Conservation (phyloP, 1,284 basidiomycete species). For the Irpex sp. region DNA sequence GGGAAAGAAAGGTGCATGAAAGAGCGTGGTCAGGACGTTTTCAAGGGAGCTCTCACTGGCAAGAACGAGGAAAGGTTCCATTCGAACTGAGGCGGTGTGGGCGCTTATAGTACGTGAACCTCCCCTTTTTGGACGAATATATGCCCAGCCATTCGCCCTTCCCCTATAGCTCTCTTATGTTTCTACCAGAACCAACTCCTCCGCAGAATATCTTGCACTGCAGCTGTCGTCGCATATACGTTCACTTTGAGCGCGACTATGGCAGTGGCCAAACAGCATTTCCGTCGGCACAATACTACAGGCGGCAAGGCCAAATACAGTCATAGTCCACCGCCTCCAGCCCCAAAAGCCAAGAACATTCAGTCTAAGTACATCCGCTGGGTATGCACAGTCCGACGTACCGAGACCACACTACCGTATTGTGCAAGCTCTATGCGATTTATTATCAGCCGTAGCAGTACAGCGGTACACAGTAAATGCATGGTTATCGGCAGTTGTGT, state of each 20-base stretch:
- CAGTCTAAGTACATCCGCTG: background rate
- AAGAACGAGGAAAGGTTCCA: background rate
- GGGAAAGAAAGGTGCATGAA: background rate
- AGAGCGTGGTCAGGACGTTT: background rate
- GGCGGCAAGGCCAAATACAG: too few species aligned
- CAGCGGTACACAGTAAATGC: too few species aligned
- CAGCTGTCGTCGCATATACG: background rate
- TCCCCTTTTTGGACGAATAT: background rate
- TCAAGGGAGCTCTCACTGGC: too few species aligned
- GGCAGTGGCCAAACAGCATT: background rate
- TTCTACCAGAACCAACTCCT: too few species aligned
- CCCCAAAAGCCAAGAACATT: background rate
- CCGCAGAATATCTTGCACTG: background rate
- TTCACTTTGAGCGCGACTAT: background rate
- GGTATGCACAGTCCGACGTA: background rate
- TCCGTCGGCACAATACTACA: background rate
- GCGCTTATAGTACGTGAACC: background rate
- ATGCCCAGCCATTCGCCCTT: too few species aligned
- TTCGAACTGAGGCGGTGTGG: background rate
- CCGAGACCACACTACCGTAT: too few species aligned
- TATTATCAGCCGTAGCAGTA: too few species aligned
- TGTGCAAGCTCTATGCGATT: too few species aligned
- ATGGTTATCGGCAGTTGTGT: background rate
- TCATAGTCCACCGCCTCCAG: too few species aligned
- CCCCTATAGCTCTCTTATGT: too few species aligned